Base-by-base conservation (phyloP, 2,329 filamentous ascomycete species). In the Periconia digitata region DNA sequence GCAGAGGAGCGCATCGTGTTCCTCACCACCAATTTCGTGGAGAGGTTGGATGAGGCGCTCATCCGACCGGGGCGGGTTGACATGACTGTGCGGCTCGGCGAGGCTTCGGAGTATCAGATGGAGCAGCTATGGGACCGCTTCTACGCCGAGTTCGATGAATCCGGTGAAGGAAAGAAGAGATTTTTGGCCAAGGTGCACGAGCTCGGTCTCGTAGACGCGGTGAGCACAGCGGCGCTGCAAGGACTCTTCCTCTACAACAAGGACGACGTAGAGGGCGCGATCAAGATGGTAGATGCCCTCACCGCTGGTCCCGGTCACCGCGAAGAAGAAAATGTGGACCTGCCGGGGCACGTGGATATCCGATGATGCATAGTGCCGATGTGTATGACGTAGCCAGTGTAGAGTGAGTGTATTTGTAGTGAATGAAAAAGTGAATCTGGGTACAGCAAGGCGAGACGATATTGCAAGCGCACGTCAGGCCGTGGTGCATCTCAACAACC, bases 181-280 rank as follows among this genome's bases (percentile, higher is more conserved):
- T 97, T 99, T 74, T 72, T 97, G 55, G 66, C 78, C 18, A 83
- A 82, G 51, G 80, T 95, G 12, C 80, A 84, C 38, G 79, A 85
- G 41, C 75, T 94, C 15, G 86, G 87, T 0, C 72, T 96, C 21
- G 83, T 95, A 44, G 81, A 84, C 16, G 77, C 81, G 43, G 77
- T 90, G 15, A 97, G 92, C 68, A 92, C 92, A 4, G 94, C 94
- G 22, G 90, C 91, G 18, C 84, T 99, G 23, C 94, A 99, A 72
- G 94, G 94, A 0, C 73, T 99, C 38, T 99, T 99, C 71, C 72
- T 97, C 69, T 95, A 95, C 70, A 95, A 97, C 74, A 99, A 99
- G 75, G 88, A 86, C 55, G 82, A 95, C 60, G 88, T 92, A 78
- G 80, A 91, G 57, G 91, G 92, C 2, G 92, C 92, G 13, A 92